Evolutionary conservation across 495 filamentous ascomycete species (phyloP), one percentile per base, ranked within the genome.

Genomic region (Daldinia decipiens): DNA sequence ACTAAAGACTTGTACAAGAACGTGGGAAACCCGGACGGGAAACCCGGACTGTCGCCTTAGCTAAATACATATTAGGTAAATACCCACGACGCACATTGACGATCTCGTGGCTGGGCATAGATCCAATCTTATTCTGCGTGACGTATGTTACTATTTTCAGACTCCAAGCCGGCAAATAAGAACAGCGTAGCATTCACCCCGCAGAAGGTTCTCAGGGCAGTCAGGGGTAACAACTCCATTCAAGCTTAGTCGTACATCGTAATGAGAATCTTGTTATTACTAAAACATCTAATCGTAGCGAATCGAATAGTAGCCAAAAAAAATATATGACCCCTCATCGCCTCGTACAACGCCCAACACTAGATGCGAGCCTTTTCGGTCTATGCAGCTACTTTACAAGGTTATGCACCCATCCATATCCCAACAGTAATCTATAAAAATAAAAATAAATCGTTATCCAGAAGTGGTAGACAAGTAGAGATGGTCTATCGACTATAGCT

Each of bases 301-400:
- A 53, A 53, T 31, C 15, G 29, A 53, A 53, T 31, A 52, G 15
- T 31, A 53, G 15, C 47, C 24, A 21, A 27, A 24, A 51, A 29
- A 6, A 29, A n/a, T n/a, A n/a, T n/a, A n/a, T 15, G 39, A 15
- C 39, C 17, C 4, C 47, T 51, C 47, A 27, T 27, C 24, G 17
- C 17, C 26, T 53, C 13, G 26, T 36, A 36, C 51, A 53, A 53
- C 26, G 50, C 50, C 50, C 11, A 29, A 53, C 15, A n/a, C 27
- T 53, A 12, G 50, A 53, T 29, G 17, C 6, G 43, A 47, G 31
- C 29, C 26, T 11, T 53, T 53, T 31, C 24, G 1, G 24, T 53
- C 12, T 31, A 31, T 17, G 31, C 12, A 31, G 13, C 51, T 53
- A 53, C 29, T 53, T 53, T 53, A 53, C 43, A 47, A 47, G 19